These are phyloP conservation scores for Candida berthetii DNA, from an alignment of 805 yeast species.

Conservation along the genomic window DNA sequence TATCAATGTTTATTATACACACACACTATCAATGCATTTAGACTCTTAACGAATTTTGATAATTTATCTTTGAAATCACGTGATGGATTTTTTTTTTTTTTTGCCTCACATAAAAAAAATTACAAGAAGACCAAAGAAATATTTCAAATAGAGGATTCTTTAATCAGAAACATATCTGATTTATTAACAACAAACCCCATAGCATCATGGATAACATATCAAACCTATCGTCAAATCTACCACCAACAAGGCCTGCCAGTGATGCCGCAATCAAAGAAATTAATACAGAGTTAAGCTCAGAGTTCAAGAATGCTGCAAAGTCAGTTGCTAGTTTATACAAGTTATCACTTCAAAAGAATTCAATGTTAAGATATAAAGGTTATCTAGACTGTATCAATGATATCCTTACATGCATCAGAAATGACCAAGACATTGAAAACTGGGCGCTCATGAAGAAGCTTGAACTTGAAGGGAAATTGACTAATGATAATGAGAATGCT, in stretches of 20 bases:
- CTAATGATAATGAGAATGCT: slow-evolving; percentile 1
- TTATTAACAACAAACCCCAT: too few relatives aligned
- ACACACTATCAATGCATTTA: too few relatives aligned
- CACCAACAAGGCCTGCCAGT: slow-evolving; percentile 42
- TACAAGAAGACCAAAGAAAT: too few relatives aligned
- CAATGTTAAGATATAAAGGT: slow-evolving; percentile 46
- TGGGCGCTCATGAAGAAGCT: slow-evolving; percentile 45
- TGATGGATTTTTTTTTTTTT: too few relatives aligned
- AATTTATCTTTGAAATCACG: too few relatives aligned
- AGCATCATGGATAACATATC: slow-evolving; percentile 47
- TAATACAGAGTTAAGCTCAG: slow-evolving; percentile 48
- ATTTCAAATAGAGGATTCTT: too few relatives aligned
- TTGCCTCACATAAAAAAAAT: too few relatives aligned
- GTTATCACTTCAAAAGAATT: slow-evolving; percentile 42
- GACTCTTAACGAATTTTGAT: too few relatives aligned
- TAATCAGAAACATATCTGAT: too few relatives aligned
- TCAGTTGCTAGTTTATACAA: slow-evolving; percentile 64
- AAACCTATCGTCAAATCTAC: slow-evolving; percentile 49
- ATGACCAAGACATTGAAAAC: slow-evolving; percentile 37
- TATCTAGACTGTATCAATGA: slow-evolving; percentile 60
- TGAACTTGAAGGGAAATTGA: slow-evolving; percentile 25
- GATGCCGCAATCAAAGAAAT: slow-evolving; percentile 41
- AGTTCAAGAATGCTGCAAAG: slow-evolving; percentile 67
- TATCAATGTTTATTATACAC: too few relatives aligned
- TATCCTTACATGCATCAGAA: slow-evolving; percentile 33